A percentile compares a stretch with the other conserved stretches of the same genome.
These are phyloP conservation scores for Hyaloraphidium curvatum DNA, from an alignment of 192 early-diverging fungal genomes.

Conservation along the genomic window DNA sequence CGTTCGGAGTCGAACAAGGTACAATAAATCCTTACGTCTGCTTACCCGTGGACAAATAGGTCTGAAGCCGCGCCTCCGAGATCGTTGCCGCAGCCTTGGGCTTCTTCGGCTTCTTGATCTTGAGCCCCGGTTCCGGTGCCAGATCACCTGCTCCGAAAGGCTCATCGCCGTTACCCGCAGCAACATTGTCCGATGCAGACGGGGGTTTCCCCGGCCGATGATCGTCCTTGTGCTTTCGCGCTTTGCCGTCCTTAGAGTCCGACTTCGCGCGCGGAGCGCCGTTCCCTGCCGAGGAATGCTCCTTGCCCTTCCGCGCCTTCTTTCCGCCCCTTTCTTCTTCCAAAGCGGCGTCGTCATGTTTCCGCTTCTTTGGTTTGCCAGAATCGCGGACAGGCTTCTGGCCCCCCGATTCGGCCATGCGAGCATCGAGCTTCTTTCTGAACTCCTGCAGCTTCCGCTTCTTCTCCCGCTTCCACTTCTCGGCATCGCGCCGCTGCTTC, in stretches of 20 bases:
- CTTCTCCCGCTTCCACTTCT: slow-evolving; percentile 13
- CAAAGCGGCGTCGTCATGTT: not conserved
- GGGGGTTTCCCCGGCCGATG: not conserved
- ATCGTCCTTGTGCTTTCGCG: not conserved
- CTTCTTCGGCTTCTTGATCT: no score
- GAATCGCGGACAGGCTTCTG: not conserved
- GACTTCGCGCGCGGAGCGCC: not conserved
- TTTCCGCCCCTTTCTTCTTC: not conserved
- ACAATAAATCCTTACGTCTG: no score
- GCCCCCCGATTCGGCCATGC: slow-evolving; percentile 13
- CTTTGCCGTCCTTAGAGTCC: not conserved
- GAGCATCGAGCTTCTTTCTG: slow-evolving; percentile 8
- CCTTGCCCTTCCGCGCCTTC: not conserved
- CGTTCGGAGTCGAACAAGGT: no score
- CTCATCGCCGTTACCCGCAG: not conserved
- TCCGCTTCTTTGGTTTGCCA: not conserved
- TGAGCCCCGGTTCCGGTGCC: no score
- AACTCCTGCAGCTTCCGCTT: slow-evolving; percentile 9
- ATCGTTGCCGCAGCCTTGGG: no score
- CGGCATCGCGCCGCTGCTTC: slow-evolving; percentile 14
- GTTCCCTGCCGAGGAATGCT: not conserved
- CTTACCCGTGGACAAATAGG: no score
- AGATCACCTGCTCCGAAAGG: no score
- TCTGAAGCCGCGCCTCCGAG: no score
- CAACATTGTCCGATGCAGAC: not conserved